A percentile compares a stretch with the other conserved stretches of the same genome.
Evolutionary conservation across 768 basidiomycete genomes (phyloP).

Genomic region (Russula lepida): DNA sequence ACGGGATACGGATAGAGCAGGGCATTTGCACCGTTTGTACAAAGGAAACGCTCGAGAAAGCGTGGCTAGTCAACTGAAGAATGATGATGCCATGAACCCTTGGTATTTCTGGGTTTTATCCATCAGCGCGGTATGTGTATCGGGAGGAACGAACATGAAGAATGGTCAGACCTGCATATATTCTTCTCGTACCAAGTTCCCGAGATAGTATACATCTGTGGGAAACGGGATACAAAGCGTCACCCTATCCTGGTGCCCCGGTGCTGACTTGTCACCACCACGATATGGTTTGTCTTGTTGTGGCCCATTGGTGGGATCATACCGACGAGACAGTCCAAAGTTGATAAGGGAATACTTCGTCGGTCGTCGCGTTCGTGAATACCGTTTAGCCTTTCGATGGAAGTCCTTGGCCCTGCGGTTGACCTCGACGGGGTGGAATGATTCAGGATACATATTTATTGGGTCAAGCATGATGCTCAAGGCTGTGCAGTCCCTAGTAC

Average conservation of each 20-base stretch:
- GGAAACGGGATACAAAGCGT: neutral
- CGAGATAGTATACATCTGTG: constrained; percentile 23
- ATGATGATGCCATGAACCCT: constrained; percentile 5
- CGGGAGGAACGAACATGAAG: neutral
- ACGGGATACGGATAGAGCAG: too few species aligned
- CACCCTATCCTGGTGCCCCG: neutral
- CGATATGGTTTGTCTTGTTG: neutral
- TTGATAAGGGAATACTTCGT: neutral
- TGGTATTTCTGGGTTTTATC: neutral
- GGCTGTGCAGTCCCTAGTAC: neutral
- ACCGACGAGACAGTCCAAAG: neutral
- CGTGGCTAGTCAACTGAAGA: too few species aligned
- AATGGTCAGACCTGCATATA: neutral
- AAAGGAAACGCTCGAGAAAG: too few species aligned
- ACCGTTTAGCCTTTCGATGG: neutral
- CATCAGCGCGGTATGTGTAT: neutral
- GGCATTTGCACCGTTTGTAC: too few species aligned
- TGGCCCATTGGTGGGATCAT: neutral
- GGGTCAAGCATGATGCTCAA: neutral
- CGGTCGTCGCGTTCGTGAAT: neutral
- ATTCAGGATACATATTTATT: neutral
- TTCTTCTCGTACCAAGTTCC: constrained; percentile 18
- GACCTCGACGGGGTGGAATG: neutral
- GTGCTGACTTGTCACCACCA: neutral
- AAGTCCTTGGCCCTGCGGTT: neutral